Evolutionary conservation across 2,329 filamentous ascomycete genomes (phyloP), one percentile per base, ranked within the genome.

Genomic region (Lachnellula cervina): DNA sequence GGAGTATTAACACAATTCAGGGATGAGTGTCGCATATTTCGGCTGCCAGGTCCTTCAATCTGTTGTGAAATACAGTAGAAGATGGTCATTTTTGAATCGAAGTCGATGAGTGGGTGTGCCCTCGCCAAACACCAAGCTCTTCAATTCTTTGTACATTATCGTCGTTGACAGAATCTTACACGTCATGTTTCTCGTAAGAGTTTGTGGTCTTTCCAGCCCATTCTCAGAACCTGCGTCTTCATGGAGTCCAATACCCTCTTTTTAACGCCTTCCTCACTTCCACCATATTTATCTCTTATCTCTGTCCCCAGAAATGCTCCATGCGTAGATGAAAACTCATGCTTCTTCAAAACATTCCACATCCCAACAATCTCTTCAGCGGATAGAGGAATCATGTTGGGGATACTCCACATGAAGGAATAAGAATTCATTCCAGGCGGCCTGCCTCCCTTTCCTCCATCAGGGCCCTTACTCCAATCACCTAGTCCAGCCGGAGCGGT

Each of bases 351-450:
- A 0, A 83, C 76, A n/a, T 73, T 71, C 88, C 89, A 94, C 73
- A 94, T 92, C 32, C 76, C 72, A 55, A 77, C 72, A 46, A 93
- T 78, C 62, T 84, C 83, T 0, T 78, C 74, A 0, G 86, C 82
- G 1, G 79, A 73, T 28, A 94, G 76, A 0, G 89, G 88, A 17
- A 93, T 90, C 81, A 78, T 77, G 68, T 90, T 89, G 1, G 86
- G 86, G 60, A 87, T 85, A 51, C 84, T 87, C 86, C 87, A 92
- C 80, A 90, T 86, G 71, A 91, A 92, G 0, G 81, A 74, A 66
- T 81, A 92, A 14, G 73, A 77, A 63, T 78, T 82, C 62, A 79
- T 67, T 0, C 74, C 77, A 2, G 59, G 51, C 0, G 79, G 80
- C 46, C 73, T 66, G 14, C 62, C 45, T 1, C 75, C 74, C 9